Base-by-base conservation (phyloP, 2,329 filamentous ascomycete species). In the Lachnellula suecica region DNA sequence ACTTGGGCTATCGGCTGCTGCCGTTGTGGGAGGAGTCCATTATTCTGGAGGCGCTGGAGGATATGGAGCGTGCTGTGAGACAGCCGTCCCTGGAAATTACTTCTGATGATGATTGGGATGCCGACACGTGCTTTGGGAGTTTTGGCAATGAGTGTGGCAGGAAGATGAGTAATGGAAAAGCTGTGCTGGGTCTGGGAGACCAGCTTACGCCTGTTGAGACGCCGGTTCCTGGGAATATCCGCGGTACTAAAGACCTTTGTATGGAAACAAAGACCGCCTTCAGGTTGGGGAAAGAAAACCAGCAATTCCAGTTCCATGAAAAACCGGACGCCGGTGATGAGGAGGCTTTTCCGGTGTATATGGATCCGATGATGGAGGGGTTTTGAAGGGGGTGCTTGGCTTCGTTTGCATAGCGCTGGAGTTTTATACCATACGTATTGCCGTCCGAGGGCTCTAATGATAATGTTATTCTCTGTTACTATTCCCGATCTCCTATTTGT, bases 1-100 rank as follows among this genome's bases (percentile, higher is more conserved):
- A 78, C 65, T 72, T 88, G 43, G 74, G 77, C 57, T 87, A 85
- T 68, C 76, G 82, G 50, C 79, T 88, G 63, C 68, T 86, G 67
- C 81, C 82, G 6, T 72, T 87, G 9, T 83, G 76, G 67, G 73
- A 82, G 44, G 74, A 77, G 2, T 74, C 75, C 31, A 75, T 81
- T 55, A 77, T 87, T 56, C 72, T 75, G 34, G 79, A 83, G 56
- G 83, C 83, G 10, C 72, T 83, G 65, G 76, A 78, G 50, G 83
- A 86, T 62, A 87, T 87, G 81, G 77, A 81, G 65, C 77, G 83
- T 43, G 83, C 83, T 6, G 81, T 50, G 5, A 50, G 50, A 15
- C 37, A 63, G 34, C 40, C 44, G 15, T 42, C 35, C 13, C 47
- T 46, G 19, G 49, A 52, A n/a, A 55, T 54, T n/a, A 43, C 47